Percentiles rank a stretch among this genome's conserved stretches.
Evolutionary conservation across 495 filamentous ascomycete genomes (phyloP).

Genomic region (Penicillium macrosclerotiorum): DNA sequence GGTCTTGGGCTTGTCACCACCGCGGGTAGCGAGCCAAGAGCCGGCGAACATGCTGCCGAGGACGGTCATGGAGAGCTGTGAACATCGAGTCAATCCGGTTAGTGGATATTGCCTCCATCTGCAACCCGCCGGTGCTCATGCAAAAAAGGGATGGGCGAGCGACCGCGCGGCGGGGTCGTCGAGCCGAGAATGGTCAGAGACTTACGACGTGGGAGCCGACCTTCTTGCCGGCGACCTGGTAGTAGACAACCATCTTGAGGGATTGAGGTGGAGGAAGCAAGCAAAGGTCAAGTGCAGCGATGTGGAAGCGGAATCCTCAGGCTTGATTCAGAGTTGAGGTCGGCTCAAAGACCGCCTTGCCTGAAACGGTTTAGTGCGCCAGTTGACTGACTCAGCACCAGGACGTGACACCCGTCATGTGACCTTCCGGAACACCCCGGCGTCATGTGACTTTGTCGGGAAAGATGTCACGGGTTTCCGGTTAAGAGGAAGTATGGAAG

Average conservation of each 20-base stretch:
- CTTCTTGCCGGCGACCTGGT: constrained; percentile 83
- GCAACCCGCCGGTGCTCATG: constrained; percentile 6
- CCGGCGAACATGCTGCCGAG: constrained; percentile 66
- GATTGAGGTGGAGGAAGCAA: constrained; percentile 28
- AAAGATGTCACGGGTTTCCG: constrained; percentile 14
- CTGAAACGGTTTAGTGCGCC: constrained; percentile 19
- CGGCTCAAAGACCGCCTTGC: constrained; percentile 28
- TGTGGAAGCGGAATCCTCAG: constrained; percentile 27
- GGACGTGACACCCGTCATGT: constrained; percentile 15
- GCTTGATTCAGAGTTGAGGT: constrained; percentile 23
- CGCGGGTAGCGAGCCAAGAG: constrained; percentile 52
- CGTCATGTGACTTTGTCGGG: constrained; percentile 10
- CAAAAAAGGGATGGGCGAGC: constrained; percentile 24
- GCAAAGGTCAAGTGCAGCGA: constrained; percentile 38
- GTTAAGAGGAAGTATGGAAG: background rate
- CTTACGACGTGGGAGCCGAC: constrained; percentile 92
- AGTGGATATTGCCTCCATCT: constrained; percentile 14
- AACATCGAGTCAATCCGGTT: constrained; percentile 5
- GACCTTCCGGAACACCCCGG: constrained; percentile 26
- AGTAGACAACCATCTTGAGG: constrained; percentile 80
- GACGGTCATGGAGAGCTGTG: constrained; percentile 81
- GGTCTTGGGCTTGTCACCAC: constrained; percentile 62
- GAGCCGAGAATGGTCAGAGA: constrained; percentile 21
- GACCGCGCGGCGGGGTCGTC: constrained; percentile 6
- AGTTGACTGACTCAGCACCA: constrained; percentile 19